Conservation (phyloP, 768 basidiomycete species). For the Jaapia argillacea region DNA sequence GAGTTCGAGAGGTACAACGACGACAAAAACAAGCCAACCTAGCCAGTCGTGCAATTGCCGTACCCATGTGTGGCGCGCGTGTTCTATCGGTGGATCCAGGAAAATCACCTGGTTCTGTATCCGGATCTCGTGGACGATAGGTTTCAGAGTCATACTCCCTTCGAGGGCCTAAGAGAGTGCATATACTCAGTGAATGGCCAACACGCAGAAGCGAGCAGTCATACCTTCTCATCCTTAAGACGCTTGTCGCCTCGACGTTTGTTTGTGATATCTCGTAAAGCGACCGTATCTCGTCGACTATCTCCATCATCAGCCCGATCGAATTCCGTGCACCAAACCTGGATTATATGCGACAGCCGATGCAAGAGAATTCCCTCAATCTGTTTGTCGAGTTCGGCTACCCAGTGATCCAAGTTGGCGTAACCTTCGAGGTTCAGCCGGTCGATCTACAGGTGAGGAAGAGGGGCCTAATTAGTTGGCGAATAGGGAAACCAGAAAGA, state of each 20-base stretch:
- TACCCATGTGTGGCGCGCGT: constrained; percentile 85
- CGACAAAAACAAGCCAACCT: constrained; percentile 30
- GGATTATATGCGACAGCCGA: constrained; percentile 67
- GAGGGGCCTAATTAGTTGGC: no score
- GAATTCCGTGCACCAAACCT: constrained; percentile 86
- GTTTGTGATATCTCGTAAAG: constrained; percentile 42
- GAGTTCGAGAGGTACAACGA: background rate
- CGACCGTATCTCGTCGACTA: constrained; percentile 39
- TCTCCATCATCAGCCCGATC: constrained; percentile 65
- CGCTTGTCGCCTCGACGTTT: constrained; percentile 67
- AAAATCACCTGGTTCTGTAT: constrained; percentile 99
- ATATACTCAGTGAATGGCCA: background rate
- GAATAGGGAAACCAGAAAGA: no score
- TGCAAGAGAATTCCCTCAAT: constrained; percentile 76
- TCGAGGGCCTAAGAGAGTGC: constrained; percentile 46
- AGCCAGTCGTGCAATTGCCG: constrained; percentile 85
- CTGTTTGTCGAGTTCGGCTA: constrained; percentile 46
- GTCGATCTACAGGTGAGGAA: constrained; percentile 64
- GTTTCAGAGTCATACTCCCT: constrained; percentile 66
- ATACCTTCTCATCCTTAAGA: constrained; percentile 70
- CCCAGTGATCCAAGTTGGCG: constrained; percentile 57
- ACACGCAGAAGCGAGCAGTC: background rate
- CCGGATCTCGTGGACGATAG: constrained; percentile 90
- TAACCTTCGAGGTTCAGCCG: constrained; percentile 94
- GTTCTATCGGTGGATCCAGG: constrained; percentile 94